Evolutionary conservation across 2,329 filamentous ascomycete genomes (phyloP), one percentile per base, ranked within the genome.

Genomic region (Exserohilum rostratum): DNA sequence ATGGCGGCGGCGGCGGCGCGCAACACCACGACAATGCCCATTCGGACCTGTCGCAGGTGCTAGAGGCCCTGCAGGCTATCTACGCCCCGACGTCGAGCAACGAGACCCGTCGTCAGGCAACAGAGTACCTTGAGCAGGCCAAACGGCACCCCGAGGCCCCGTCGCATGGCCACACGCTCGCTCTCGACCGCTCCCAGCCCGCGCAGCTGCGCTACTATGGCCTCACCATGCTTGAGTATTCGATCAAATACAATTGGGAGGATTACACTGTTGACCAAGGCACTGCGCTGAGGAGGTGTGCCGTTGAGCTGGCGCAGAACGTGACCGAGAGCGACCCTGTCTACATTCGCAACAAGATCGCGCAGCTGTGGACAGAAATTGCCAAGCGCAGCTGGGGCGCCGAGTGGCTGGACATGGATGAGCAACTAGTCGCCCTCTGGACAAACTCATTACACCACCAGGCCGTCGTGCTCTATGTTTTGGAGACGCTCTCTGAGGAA

Each of bases 321-420:
- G 81, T 96, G 38, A 82, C 85, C 5, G 83, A 83, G 40, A 83
- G 87, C 17, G 93, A 98, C 71, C 90, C 91, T 2, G 76, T 84
- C 29, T 99, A 93, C 72, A 80, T 97, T 61, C 85, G 93, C 65
- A 98, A 96, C 81, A 99, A 99, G 79, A 88, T 95, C 30, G 91
- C 91, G 25, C 90, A 96, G 76, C 79, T 99, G 58, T 99, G 95
- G 95, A 90, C 93, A 6, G 95, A 98, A 75, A 82, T 96, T 48
- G 92, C 93, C 35, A 98, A 98, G 79, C 85, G 93, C 67, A 90
- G 87, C 71, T 99, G 95, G 95, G 91, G 84, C n/a, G 82, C 86
- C 29, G 90, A 95, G 58, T 99, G 96, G 95, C 87, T 90, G 80
- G 87, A 96, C 70, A 96, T 99, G 93, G 96, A 99, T 73, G 79